Conservation (phyloP, 352 stramenopile species). For the Peronospora destructor region DNA sequence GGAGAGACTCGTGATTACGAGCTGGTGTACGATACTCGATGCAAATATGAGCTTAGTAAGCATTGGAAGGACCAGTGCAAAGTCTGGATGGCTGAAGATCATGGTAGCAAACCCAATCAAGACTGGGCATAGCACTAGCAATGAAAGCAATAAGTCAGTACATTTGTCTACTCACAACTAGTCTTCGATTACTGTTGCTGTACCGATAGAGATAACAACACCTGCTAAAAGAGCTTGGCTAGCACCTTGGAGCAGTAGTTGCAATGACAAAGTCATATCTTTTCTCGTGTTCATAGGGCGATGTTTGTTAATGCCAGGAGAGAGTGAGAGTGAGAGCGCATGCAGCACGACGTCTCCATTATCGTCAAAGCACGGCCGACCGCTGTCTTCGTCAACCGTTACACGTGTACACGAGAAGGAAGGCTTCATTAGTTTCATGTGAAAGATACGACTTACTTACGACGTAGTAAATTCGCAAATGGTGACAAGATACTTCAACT, state of each 20-base stretch:
- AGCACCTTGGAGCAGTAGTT: constrained; percentile 31
- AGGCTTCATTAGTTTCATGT: constrained; percentile 27
- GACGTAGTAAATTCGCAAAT: no score
- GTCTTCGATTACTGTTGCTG: background rate
- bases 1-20: constrained; percentile 88
- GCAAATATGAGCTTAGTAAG: constrained; percentile 91
- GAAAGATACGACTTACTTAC: no score
- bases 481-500: no score
- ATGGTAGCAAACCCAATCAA: constrained; percentile 90
- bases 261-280: constrained; percentile 1
- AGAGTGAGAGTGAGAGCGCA: constrained; percentile 23
- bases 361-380: constrained; percentile 31
- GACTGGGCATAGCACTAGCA: constrained; percentile 40
- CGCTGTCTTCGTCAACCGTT: constrained; percentile 30
- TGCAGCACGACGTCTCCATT: constrained; percentile 26
- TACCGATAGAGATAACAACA: constrained; percentile 81
- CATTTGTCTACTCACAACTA: no score
- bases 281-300: background rate
- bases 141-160: background rate
- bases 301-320: constrained; percentile 5
- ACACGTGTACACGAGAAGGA: constrained; percentile 40
- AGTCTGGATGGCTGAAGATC: constrained; percentile 86
- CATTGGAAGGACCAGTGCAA: constrained; percentile 43
- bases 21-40: constrained; percentile 91
- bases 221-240: constrained; percentile 76